Evolutionary conservation across 192 early-diverging fungal genomes (phyloP).

Genomic region (Entophlyctis helioformis): DNA sequence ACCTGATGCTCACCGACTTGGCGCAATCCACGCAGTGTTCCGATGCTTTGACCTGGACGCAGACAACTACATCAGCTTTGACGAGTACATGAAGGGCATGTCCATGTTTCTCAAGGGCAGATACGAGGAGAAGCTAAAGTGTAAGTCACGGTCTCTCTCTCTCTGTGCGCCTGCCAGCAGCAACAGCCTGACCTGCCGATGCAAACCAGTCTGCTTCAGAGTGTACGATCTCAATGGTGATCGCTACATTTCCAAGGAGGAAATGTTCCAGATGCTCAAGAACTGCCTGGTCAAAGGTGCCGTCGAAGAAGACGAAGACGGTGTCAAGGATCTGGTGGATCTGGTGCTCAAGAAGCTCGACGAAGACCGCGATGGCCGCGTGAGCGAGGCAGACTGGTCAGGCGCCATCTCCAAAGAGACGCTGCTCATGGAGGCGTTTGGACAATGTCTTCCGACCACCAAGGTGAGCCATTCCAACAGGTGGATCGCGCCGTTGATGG

Average conservation of each 20-base stretch:
- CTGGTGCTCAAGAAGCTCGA: slow-evolving; percentile 46
- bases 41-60: slow-evolving; percentile 47
- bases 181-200: too few relatives aligned
- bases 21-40: slow-evolving; percentile 26
- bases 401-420: slow-evolving; percentile 40
- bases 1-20: neutral
- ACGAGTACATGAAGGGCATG: slow-evolving; percentile 49
- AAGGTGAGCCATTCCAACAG: too few relatives aligned
- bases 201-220: slow-evolving; percentile 37
- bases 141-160: slow-evolving; percentile 6
- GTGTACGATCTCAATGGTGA: slow-evolving; percentile 54
- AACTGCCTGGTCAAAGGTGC: slow-evolving; percentile 41
- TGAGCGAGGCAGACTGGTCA: slow-evolving; percentile 44
- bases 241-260: slow-evolving; percentile 50
- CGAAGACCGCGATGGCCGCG: slow-evolving; percentile 45
- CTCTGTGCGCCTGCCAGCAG: neutral
- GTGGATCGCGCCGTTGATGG: too few relatives aligned
- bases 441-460: slow-evolving; percentile 34
- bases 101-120: slow-evolving; percentile 40
- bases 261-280: slow-evolving; percentile 54
- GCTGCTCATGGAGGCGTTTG: slow-evolving; percentile 48
- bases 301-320: slow-evolving; percentile 52
- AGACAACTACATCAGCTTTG: slow-evolving; percentile 44
- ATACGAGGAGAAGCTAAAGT: slow-evolving; percentile 35
- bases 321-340: slow-evolving; percentile 51